Evolutionary conservation across 352 stramenopile species (phyloP).

Genomic region (Phytophthora boehmeriae): DNA sequence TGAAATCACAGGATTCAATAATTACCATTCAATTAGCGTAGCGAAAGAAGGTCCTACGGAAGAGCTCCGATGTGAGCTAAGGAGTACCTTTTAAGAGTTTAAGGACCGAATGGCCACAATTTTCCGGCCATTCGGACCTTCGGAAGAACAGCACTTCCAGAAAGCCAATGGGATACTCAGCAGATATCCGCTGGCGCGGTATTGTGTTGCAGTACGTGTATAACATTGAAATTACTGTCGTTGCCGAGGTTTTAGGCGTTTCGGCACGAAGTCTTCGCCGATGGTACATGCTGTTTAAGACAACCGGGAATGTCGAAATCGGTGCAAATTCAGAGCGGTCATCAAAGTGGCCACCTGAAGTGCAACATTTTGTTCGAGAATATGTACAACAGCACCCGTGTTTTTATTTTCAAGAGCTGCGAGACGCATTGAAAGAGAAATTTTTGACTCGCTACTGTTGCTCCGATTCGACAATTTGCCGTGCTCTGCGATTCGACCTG

Average conservation of each 20-base stretch:
- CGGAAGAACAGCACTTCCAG: no score
- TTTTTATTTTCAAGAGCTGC: constrained; percentile 15
- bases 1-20: no score
- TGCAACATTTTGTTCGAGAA: constrained; percentile 13
- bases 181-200: constrained; percentile 9
- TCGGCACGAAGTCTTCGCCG: constrained; percentile 6
- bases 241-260: not conserved
- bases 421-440: not conserved
- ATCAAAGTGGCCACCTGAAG: constrained; percentile 1
- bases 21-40: no score
- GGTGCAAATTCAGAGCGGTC: not conserved
- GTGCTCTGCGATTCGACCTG: constrained; percentile 10
- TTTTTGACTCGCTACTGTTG: not conserved
- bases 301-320: constrained; percentile 8
- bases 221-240: constrained; percentile 4
- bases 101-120: no score
- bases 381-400: constrained; percentile 17
- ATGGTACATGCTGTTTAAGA: constrained; percentile 9
- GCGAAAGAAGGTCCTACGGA: no score
- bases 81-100: no score
- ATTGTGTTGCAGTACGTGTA: constrained; percentile 17
- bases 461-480: constrained; percentile 19
- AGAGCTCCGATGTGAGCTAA: no score
- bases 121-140: no score
- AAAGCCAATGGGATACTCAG: no score